Conservation (phyloP, 169 alveolate genomes). For the Plasmodium knowlesi region DNA sequence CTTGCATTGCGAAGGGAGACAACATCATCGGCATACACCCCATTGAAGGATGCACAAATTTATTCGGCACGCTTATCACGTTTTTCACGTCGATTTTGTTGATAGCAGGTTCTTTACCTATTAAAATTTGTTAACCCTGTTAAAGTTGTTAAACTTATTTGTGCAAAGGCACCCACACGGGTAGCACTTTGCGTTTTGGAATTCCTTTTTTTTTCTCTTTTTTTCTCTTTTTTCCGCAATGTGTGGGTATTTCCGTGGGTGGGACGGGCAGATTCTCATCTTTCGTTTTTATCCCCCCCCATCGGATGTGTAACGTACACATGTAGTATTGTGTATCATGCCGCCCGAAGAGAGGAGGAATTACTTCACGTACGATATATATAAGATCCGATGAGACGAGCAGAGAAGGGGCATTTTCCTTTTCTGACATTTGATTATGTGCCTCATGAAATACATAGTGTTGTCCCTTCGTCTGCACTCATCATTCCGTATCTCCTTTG, state of each 20-base stretch:
- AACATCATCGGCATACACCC: neutral
- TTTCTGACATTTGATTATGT: neutral
- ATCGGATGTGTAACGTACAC: neutral
- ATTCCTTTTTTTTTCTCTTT: neutral
- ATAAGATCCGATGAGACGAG: neutral
- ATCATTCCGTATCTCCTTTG: neutral
- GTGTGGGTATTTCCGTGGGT: neutral
- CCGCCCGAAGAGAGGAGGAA: neutral
- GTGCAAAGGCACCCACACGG: neutral
- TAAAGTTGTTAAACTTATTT: neutral
- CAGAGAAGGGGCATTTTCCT: neutral
- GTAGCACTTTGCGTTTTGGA: neutral
- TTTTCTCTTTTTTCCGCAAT: neutral
- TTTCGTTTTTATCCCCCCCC: neutral
- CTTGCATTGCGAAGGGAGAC: neutral
- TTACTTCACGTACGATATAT: neutral
- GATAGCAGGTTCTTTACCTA: neutral
- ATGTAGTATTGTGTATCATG: neutral
- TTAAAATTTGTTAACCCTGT: neutral
- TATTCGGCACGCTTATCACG: neutral
- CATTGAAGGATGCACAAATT: neutral
- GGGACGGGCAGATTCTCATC: neutral
- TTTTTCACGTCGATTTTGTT: neutral
- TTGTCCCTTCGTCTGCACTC: neutral
- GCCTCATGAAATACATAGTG: neutral